Percentiles rank a stretch among this genome's conserved stretches.
These are phyloP conservation scores for Daldinia decipiens DNA, from an alignment of 495 filamentous ascomycete genomes.

Conservation along the genomic window DNA sequence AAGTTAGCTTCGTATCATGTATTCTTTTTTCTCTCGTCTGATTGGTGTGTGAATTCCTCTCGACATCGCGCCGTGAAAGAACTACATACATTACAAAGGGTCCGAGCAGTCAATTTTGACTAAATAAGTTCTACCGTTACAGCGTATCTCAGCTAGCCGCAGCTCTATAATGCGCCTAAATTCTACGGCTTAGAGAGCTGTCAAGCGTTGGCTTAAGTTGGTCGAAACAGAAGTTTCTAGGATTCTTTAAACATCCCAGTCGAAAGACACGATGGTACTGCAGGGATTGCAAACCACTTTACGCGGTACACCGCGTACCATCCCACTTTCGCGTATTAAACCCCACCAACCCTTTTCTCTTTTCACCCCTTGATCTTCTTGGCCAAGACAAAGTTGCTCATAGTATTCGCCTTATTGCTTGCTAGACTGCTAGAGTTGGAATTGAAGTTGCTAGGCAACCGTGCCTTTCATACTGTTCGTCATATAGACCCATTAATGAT, in stretches of 20 bases:
- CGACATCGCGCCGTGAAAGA: slow-evolving; percentile 21
- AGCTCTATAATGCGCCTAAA: too few relatives aligned
- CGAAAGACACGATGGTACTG: slow-evolving; percentile 16
- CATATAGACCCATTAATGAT: slow-evolving; percentile 23
- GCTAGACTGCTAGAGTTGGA: background rate
- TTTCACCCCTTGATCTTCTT: slow-evolving; percentile 38
- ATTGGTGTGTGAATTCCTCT: slow-evolving; percentile 34
- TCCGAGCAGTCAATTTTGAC: slow-evolving; percentile 4
- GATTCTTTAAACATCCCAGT: slow-evolving; percentile 17
- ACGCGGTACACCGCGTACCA: slow-evolving; percentile 49
- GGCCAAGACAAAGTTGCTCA: slow-evolving; percentile 40
- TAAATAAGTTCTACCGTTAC: slow-evolving; percentile 6
- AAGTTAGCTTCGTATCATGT: slow-evolving; percentile 27
- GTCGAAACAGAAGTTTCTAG: slow-evolving; percentile 11
- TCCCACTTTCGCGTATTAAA: slow-evolving; percentile 42
- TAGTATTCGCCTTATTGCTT: slow-evolving; percentile 32
- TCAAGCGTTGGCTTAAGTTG: background rate
- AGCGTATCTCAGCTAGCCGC: too few relatives aligned
- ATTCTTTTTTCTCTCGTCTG: background rate
- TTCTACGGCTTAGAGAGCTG: too few relatives aligned
- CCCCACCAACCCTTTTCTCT: slow-evolving; percentile 38
- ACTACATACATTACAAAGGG: background rate
- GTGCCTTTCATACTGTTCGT: slow-evolving; percentile 44
- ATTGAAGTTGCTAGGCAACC: slow-evolving; percentile 50
- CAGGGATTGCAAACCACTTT: slow-evolving; percentile 51